Evolutionary conservation across 257 asterid species (phyloP).

Genomic region (Penstemon eatonii): DNA sequence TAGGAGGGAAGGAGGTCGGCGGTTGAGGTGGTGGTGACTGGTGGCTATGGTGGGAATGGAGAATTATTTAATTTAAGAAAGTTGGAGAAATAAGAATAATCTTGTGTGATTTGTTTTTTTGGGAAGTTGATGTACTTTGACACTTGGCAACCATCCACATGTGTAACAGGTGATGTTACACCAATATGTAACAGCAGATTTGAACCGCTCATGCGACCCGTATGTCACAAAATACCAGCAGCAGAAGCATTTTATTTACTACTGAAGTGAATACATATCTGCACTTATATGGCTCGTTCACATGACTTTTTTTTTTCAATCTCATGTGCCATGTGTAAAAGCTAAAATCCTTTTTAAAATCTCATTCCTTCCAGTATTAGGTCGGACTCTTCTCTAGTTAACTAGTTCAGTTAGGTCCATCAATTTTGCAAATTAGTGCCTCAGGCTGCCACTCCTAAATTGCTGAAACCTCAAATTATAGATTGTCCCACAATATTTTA

Average conservation of each 20-base stretch:
- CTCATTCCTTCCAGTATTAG: background rate
- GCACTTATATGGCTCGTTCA: background rate
- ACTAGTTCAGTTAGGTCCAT: constrained; percentile 1
- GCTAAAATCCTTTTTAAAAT: constrained; percentile 4
- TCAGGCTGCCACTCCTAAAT: background rate
- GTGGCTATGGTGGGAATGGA: too few species aligned
- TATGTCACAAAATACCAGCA: constrained; percentile 9
- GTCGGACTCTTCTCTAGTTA: constrained; percentile 5
- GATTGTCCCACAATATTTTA: too few species aligned
- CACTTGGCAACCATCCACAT: too few species aligned
- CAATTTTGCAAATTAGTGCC: constrained; percentile 12
- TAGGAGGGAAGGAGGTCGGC: too few species aligned
- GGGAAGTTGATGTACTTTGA: too few species aligned
- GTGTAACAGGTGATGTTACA: too few species aligned
- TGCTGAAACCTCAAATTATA: background rate
- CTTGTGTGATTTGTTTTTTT: too few species aligned
- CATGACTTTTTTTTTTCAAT: constrained; percentile 8
- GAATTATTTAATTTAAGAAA: too few species aligned
- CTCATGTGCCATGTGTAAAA: constrained; percentile 1
- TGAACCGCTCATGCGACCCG: background rate
- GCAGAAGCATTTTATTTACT: background rate
- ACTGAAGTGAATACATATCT: constrained; percentile 11
- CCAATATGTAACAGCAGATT: too few species aligned
- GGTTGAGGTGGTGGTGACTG: too few species aligned
- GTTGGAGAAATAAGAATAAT: too few species aligned